These are phyloP conservation scores for Chamaecrista fasciculata DNA, from an alignment of 306 rosid genomes.

Conservation along the genomic window DNA sequence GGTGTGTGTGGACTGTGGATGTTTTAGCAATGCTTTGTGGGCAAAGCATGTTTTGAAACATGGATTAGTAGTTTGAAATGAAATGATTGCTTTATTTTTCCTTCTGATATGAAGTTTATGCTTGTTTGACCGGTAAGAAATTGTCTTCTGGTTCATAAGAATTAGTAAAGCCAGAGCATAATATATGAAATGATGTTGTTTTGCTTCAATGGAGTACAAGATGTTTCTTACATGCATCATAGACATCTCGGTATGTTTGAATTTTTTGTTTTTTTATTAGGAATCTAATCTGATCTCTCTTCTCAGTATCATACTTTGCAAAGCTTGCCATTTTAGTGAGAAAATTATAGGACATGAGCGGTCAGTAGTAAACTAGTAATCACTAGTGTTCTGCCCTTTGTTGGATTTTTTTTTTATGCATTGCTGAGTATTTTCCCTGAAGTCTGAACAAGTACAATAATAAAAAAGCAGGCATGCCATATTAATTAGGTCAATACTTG, in stretches of 20 bases:
- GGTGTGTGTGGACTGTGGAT: too few relatives aligned
- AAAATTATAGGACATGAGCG: background rate
- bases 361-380: too few relatives aligned
- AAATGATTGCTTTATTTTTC: background rate
- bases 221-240: background rate
- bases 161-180: background rate
- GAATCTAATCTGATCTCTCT: background rate
- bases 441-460: background rate
- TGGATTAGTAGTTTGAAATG: constrained; percentile 5
- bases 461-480: background rate
- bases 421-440: background rate
- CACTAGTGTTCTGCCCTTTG: background rate
- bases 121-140: background rate
- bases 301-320: background rate
- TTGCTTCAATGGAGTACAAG: background rate
- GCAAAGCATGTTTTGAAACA: background rate
- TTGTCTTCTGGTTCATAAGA: constrained; percentile 5
- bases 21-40: constrained; percentile 5
- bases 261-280: background rate
- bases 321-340: background rate
- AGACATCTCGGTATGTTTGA: background rate
- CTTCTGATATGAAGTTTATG: background rate
- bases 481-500: too few relatives aligned
- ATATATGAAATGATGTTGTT: background rate
- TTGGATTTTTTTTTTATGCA: background rate